Conservation (phyloP, 2,329 filamentous ascomycete genomes). For the Aschersonia sp. region DNA sequence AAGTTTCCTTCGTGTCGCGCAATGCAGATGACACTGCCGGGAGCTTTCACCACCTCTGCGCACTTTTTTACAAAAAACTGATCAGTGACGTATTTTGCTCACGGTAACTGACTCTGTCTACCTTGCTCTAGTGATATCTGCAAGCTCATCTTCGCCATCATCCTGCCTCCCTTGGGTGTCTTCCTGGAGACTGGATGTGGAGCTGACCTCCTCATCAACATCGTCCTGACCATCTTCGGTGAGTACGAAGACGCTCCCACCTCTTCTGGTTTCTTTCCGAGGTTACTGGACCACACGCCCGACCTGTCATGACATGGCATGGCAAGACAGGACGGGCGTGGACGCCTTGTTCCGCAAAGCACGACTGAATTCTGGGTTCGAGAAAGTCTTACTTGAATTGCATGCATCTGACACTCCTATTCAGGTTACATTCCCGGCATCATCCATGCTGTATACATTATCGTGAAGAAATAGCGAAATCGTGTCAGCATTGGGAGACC, state of each 20-base stretch:
- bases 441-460: slow-evolving; percentile 89
- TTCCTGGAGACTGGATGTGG: slow-evolving; percentile 89
- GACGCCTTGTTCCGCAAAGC: no score
- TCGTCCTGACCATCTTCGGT: slow-evolving; percentile 66
- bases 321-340: no score
- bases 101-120: neutral
- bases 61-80: no score
- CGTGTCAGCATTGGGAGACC: no score
- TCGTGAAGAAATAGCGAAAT: slow-evolving; percentile 18
- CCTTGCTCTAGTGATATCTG: slow-evolving; percentile 32
- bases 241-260: slow-evolving; percentile 5
- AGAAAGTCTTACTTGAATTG: neutral
- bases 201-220: slow-evolving; percentile 82
- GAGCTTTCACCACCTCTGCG: no score
- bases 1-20: no score
- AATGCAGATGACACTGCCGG: no score
- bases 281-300: no score
- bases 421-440: slow-evolving; percentile 59
- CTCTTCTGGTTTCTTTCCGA: neutral
- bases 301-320: no score
- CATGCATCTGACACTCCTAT: slow-evolving; percentile 3
- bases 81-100: neutral
- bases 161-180: slow-evolving; percentile 82
- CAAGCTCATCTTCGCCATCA: slow-evolving; percentile 71
- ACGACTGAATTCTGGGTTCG: no score